These are phyloP conservation scores for Gracilaria domingensis DNA, from an alignment of 23 red algal genomes.

Conservation along the genomic window DNA sequence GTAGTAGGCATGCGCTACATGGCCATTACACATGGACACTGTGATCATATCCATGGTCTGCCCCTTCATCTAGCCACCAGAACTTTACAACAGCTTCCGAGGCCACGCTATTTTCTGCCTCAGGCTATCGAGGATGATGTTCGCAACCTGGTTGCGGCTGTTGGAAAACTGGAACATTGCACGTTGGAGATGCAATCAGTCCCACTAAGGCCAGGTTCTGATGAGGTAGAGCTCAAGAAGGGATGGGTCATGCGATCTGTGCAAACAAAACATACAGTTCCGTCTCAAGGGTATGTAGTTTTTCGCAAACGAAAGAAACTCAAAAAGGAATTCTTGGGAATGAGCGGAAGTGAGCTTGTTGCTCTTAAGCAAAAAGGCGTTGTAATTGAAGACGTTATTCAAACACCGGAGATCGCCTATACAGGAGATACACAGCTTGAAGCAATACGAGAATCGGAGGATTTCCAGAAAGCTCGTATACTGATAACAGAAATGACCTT, in stretches of 20 bases:
- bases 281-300: conserved; percentile 73
- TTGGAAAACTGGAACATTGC: conserved; percentile 52
- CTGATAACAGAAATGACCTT: conserved; percentile 76
- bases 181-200: conserved; percentile 19
- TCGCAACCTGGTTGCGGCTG: conserved; percentile 28
- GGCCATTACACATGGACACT: conserved; percentile 71
- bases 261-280: conserved; percentile 60
- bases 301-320: conserved; percentile 59
- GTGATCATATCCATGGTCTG: conserved; percentile 69
- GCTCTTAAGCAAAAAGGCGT: conserved; percentile 13
- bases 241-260: conserved; percentile 63
- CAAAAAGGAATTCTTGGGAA: conserved; percentile 34
- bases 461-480: conserved; percentile 54
- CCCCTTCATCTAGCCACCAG: conserved; percentile 65
- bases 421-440: conserved; percentile 65
- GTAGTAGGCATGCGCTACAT: conserved; percentile 64
- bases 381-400: conserved; percentile 34
- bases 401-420: conserved; percentile 60
- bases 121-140: conserved; percentile 40
- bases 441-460: conserved; percentile 44
- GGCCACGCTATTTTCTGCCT: conserved; percentile 47
- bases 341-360: conserved; percentile 13
- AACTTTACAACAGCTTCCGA: conserved; percentile 43
- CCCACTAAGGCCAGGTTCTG: conserved; percentile 19
- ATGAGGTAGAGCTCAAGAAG: conserved; percentile 38